These are phyloP conservation scores for Amanita subjunquillea DNA, from an alignment of 768 basidiomycete genomes.

Conservation along the genomic window DNA sequence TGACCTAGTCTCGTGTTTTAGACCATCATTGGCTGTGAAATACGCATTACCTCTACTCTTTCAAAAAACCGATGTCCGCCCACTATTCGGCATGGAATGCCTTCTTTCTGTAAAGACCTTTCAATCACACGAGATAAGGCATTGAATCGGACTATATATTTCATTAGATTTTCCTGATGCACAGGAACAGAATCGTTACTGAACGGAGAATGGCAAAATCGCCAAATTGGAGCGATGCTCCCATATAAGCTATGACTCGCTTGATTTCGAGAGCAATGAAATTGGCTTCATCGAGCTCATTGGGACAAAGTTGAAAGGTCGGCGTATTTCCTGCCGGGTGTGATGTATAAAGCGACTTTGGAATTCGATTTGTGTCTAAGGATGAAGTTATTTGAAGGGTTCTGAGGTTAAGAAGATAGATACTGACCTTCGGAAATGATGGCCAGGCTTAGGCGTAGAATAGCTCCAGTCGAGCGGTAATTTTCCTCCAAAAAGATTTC, in stretches of 20 bases:
- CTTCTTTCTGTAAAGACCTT: conserved; percentile 61
- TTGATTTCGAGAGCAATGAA: conserved; percentile 76
- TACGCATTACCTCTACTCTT: conserved; percentile 49
- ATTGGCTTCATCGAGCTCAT: conserved; percentile 54
- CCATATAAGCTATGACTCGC: conserved; percentile 61
- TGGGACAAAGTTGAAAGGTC: conserved; percentile 38
- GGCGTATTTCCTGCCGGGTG: conserved; percentile 56
- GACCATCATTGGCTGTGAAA: background rate
- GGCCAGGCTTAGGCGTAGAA: conserved; percentile 62
- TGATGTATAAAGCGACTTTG: conserved; percentile 61
- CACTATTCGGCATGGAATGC: conserved; percentile 69
- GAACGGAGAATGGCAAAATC: conserved; percentile 80
- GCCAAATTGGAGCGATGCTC: conserved; percentile 57
- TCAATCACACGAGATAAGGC: conserved; percentile 72
- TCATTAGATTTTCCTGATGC: background rate
- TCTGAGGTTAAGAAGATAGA: background rate
- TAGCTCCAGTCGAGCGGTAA: conserved; percentile 75
- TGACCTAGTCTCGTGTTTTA: conserved; percentile 36
- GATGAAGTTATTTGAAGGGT: background rate
- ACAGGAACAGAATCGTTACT: conserved; percentile 14
- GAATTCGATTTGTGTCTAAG: conserved; percentile 64
- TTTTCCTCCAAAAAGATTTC: conserved; percentile 79
- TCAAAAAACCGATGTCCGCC: conserved; percentile 86
- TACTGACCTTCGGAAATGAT: conserved; percentile 71
- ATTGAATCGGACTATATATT: conserved; percentile 63